A percentile compares a stretch with the other conserved stretches of the same genome.
Conservation (phyloP, 352 stramenopile species). For the Phytophthora litchii region DNA sequence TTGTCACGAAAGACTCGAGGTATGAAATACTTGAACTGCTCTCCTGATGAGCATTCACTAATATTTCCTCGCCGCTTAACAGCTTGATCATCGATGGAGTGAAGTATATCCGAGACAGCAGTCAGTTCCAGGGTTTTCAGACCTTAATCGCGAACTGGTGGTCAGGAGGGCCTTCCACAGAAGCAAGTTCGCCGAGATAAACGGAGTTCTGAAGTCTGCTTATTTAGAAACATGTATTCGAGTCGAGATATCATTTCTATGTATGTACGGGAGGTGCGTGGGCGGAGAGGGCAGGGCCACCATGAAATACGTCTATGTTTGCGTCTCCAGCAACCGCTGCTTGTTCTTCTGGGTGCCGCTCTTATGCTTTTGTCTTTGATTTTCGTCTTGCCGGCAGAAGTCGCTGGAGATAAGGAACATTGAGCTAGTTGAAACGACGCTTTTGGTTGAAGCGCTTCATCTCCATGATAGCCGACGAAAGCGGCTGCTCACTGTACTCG, state of each 20-base stretch:
- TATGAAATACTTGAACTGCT: slow-evolving; percentile 15
- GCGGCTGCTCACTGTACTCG: slow-evolving; percentile 78
- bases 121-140: slow-evolving; percentile 58
- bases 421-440: slow-evolving; percentile 77
- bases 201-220: slow-evolving; percentile 2
- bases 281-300: slow-evolving; percentile 30
- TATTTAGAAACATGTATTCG: slow-evolving; percentile 45
- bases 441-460: slow-evolving; percentile 93
- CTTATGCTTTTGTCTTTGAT: slow-evolving; percentile 25
- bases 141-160: slow-evolving; percentile 53
- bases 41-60: slow-evolving; percentile 5
- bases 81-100: slow-evolving; percentile 67
- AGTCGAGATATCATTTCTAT: slow-evolving; percentile 45
- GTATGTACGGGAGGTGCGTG: slow-evolving; percentile 37
- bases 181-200: slow-evolving; percentile 1
- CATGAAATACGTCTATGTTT: slow-evolving; percentile 57
- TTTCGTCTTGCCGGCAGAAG: slow-evolving; percentile 26
- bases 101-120: slow-evolving; percentile 54
- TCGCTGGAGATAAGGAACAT: slow-evolving; percentile 31
- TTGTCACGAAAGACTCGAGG: slow-evolving; percentile 64
- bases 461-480: slow-evolving; percentile 83
- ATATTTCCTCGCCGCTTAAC: slow-evolving; percentile 5
- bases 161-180: slow-evolving; percentile 18
- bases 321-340: slow-evolving; percentile 36
- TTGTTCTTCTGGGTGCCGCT: slow-evolving; percentile 26